A percentile compares a stretch with the other conserved stretches of the same genome.
These are phyloP conservation scores for Termitomyces sp. DNA, from an alignment of 768 basidiomycete genomes.

Conservation along the genomic window DNA sequence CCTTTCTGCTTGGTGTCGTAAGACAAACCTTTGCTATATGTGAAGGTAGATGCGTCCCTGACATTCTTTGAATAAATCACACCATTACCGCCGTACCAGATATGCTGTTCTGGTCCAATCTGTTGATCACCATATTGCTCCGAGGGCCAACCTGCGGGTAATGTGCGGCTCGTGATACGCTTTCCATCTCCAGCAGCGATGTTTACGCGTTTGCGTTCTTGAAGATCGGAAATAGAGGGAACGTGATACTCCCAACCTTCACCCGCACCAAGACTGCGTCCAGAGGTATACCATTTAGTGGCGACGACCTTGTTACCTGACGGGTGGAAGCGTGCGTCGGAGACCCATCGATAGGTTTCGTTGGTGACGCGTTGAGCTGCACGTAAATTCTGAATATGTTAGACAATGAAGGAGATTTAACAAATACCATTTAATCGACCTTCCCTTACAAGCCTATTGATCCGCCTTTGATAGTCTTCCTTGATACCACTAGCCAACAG, in stretches of 20 bases:
- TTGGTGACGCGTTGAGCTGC: constrained; percentile 54
- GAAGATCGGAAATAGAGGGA: constrained; percentile 33
- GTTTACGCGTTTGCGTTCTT: constrained; percentile 41
- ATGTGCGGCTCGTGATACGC: constrained; percentile 31
- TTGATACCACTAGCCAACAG: constrained; percentile 41
- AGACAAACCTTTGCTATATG: constrained; percentile 58
- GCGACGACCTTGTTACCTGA: constrained; percentile 56
- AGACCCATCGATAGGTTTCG: constrained; percentile 68
- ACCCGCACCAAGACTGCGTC: constrained; percentile 60
- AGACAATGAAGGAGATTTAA: not conserved
- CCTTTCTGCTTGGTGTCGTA: not conserved
- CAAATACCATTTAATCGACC: constrained; percentile 44
- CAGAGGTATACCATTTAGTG: constrained; percentile 74
- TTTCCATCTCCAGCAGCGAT: constrained; percentile 1
- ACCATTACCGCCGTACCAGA: constrained; percentile 51
- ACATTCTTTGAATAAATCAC: constrained; percentile 67
- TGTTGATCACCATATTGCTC: constrained; percentile 62
- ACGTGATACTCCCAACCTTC: constrained; percentile 68
- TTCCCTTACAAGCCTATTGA: constrained; percentile 47
- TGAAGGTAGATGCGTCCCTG: constrained; percentile 39
- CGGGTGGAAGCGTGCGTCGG: constrained; percentile 67
- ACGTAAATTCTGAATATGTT: not conserved
- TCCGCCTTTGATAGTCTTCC: constrained; percentile 43
- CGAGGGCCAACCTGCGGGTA: constrained; percentile 57
- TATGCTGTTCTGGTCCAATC: constrained; percentile 67